Base-by-base conservation (phyloP, 106 monocot genomes). In the Phalaenopsis equestris region DNA sequence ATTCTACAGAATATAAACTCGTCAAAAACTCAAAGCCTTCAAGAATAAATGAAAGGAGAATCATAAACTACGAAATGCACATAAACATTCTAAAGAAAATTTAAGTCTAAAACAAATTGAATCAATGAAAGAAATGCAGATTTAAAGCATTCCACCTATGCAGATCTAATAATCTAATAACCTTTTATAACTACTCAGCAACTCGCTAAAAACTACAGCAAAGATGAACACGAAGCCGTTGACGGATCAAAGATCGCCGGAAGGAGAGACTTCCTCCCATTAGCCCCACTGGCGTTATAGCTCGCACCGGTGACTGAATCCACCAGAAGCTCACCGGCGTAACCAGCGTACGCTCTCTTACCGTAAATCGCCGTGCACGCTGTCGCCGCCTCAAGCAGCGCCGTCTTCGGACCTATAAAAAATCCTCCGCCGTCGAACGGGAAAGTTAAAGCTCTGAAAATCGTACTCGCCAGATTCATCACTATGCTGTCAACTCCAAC, bases 321-420 rank as follows among this genome's bases (percentile, higher is more conserved):
- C 39, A 82, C 56, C 41, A 84, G 73, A 58, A 84, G 16, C 21
- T 84, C 58, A 12, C 89, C 89, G 30, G 89, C 86, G 77, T 84
- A 86, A 0, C 84, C 89, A 23, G 86, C 87, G 48, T 87, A 89
- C 0, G 89, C 83, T 42, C 89, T 86, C 42, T 45, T 80, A 6
- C 85, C 87, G 36, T 83, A 90, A 15, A 79, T n/a, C 9, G 87
- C 87, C 6, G 85, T 74, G 76, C 90, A 90, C 12, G 90, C 90
- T 57, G 87, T 80, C 55, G 81, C 87, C 7, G 90, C 90, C 84
- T 90, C 90, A 3, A 88, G 58, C 74, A 83, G 89, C 46, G 89
- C 89, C 16, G 80, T 30, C 0, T 30, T 30, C 30, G 0, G 30
- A 30, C 0, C 30, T 0, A 30, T 30, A 30, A 30, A 30, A 0